Base-by-base conservation (phyloP, 2,329 filamentous ascomycete genomes). In the Pseudogymnoascus sp. region DNA sequence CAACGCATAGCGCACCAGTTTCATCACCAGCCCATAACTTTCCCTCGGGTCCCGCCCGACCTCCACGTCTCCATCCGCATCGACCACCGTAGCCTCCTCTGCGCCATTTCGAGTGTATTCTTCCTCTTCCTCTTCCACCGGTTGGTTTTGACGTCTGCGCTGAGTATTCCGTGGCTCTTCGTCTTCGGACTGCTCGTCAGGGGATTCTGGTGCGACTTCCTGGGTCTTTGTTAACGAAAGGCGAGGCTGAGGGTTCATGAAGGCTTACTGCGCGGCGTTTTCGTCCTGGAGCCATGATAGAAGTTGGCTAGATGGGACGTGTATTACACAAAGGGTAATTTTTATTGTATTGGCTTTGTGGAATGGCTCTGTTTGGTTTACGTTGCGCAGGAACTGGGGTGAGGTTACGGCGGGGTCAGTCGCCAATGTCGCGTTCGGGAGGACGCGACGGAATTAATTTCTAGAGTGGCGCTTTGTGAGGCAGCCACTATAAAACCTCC, bases 1-100 rank as follows among this genome's bases (percentile, higher is more conserved):
- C 23, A 89, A 73, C 3, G 84, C 85, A 68, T 88, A 87, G 62
- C 87, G 82, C n/a, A 89, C 80, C n/a, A 89, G 74, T 70, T 86
- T 87, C 74, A 87, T 87, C 36, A 84, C 81, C 35, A 86, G 74
- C 67, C 84, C 50, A 21, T 9, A 57, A 4, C 11, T 57, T 33
- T 7, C 50, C 50, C 28, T 57, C 11, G 50, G 81, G 3, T 80
- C 76, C 11, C 68, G 63, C n/a, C 50, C 67, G 15, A 67, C 66
- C 44, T 66, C 67, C n/a, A 62, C 65, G 40, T 72, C 72, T 2
- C 67, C 64, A 7, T 69, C 71, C 66, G 66, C 71, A 5, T 64
- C 66, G 5, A 69, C 67, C 1, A 63, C 66, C 11, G 35, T 65
- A 3, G 61, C 64, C 10, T 64, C 67, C 2, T 68, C 68, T 26